Conservation (phyloP, 768 basidiomycete genomes). For the Leccinellum albellum region DNA sequence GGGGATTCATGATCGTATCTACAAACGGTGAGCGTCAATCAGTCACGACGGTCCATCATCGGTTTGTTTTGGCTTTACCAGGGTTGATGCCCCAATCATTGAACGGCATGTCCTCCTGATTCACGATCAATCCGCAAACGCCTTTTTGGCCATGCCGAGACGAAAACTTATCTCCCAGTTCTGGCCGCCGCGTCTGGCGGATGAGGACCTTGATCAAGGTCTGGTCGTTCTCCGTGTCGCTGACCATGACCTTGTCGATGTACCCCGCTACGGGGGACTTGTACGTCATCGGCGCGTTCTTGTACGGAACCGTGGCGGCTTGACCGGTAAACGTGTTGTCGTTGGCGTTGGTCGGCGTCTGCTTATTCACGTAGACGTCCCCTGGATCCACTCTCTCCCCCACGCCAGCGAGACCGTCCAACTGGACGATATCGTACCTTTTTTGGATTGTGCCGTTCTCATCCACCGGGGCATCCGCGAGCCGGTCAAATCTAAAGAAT, state of each 20-base stretch:
- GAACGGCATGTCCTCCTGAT: constrained; percentile 99
- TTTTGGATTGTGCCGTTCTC: constrained; percentile 77
- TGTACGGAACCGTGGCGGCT: constrained; percentile 81
- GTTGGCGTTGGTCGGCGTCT: constrained; percentile 91
- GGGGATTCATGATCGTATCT: constrained; percentile 99
- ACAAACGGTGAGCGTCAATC: constrained; percentile 10
- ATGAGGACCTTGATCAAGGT: constrained; percentile 96
- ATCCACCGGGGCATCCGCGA: constrained; percentile 87
- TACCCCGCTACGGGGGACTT: constrained; percentile 91
- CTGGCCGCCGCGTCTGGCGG: constrained; percentile 93
- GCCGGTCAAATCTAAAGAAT: constrained; percentile 75
- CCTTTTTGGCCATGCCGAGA: constrained; percentile 98
- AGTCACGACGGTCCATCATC: constrained; percentile 7
- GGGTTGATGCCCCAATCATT: constrained; percentile 96
- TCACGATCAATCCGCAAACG: constrained; percentile 97
- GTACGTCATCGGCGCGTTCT: constrained; percentile 88
- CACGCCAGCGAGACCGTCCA: constrained; percentile 91
- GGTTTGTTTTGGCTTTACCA: constrained; percentile 40
- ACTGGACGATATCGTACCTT: constrained; percentile 86
- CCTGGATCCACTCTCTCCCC: constrained; percentile 92
- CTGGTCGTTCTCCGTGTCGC: constrained; percentile 95
- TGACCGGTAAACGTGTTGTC: constrained; percentile 86
- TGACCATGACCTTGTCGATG: constrained; percentile 97
- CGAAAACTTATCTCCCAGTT: constrained; percentile 98
- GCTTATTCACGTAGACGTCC: constrained; percentile 95